These are phyloP conservation scores for Secale cereale DNA, from an alignment of 176 grass and related monocot species.

Conservation along the genomic window DNA sequence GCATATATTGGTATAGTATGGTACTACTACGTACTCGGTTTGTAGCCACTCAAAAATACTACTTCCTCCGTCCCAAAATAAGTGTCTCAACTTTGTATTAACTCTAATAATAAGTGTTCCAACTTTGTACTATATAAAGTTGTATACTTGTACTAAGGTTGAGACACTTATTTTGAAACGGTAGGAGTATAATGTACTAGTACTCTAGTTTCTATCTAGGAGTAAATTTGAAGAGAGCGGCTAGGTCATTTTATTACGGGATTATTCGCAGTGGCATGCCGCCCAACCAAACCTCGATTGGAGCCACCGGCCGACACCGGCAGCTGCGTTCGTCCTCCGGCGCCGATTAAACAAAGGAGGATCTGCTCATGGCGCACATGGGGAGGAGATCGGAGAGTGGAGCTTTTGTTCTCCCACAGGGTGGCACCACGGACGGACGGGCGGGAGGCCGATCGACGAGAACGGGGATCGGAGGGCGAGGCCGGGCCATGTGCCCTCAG, in stretches of 20 bases:
- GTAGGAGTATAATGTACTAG: no score
- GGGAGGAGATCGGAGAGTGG: background rate
- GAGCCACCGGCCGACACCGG: background rate
- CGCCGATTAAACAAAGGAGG: background rate
- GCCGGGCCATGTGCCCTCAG: conserved; percentile 2
- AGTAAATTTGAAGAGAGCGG: no score
- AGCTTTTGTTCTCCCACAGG: background rate
- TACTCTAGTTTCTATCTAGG: no score
- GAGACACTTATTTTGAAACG: no score
- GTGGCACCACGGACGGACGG: background rate
- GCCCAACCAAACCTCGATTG: background rate
- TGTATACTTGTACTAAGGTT: no score
- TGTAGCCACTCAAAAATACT: background rate
- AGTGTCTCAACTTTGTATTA: no score
- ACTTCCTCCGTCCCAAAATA: no score
- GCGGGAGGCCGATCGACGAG: background rate
- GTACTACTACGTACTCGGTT: background rate
- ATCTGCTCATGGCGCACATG: background rate
- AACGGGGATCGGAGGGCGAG: background rate
- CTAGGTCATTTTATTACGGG: background rate
- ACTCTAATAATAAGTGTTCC: no score
- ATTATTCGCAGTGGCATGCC: background rate
- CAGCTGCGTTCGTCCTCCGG: conserved; percentile 20
- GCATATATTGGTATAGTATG: no score
- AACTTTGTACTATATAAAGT: no score